A percentile compares a stretch with the other conserved stretches of the same genome.
Evolutionary conservation across 2,329 filamentous ascomycete species (phyloP).

Genomic region (Aspergillus spinulosporus): DNA sequence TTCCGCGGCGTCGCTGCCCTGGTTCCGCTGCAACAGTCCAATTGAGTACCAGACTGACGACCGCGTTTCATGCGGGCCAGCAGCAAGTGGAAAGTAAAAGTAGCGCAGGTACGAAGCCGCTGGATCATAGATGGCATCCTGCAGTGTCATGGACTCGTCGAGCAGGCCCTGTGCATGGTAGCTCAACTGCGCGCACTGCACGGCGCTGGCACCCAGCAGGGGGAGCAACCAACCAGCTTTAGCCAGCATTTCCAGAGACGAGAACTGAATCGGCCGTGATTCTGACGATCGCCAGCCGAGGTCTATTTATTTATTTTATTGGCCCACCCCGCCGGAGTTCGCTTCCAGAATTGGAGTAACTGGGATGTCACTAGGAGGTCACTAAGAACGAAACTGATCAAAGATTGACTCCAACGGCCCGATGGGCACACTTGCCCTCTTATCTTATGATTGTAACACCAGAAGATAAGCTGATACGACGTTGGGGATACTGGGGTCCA

Average conservation of each 20-base stretch:
- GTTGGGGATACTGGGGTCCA: neutral
- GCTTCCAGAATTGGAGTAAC: neutral
- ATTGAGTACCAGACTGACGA: conserved; percentile 61
- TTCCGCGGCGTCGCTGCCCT: conserved; percentile 50
- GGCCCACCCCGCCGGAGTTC: neutral
- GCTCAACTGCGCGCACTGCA: neutral
- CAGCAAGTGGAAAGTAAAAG: conserved; percentile 41
- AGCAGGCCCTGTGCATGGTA: conserved; percentile 43
- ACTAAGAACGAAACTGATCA: neutral
- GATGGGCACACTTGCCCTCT: neutral
- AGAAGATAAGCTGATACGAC: neutral
- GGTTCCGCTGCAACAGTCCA: conserved; percentile 58
- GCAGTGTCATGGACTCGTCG: conserved; percentile 55
- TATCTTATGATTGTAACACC: neutral
- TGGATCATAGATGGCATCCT: conserved; percentile 58
- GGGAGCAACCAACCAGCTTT: neutral
- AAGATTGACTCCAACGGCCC: neutral
- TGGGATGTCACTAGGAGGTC: neutral
- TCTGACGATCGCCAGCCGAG: neutral
- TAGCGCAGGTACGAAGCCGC: conserved; percentile 54
- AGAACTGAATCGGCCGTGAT: neutral
- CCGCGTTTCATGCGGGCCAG: conserved; percentile 57
- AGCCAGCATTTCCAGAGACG: neutral
- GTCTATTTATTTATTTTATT: neutral
- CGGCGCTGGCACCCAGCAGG: conserved; percentile 5